Evolutionary conservation across 805 yeast species (phyloP).

Genomic region (Wickerhamiella cacticola): DNA sequence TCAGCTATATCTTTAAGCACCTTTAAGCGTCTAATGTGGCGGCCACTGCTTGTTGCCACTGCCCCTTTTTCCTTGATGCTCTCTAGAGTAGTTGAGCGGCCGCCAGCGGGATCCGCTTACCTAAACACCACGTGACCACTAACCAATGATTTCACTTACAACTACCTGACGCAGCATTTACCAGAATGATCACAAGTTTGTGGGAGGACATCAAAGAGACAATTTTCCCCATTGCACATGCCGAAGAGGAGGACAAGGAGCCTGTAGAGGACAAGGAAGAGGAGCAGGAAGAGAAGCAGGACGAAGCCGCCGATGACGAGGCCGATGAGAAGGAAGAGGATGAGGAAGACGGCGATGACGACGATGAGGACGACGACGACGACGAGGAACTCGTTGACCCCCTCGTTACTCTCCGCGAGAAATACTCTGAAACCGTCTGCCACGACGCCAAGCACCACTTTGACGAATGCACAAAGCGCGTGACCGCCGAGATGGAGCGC

Average conservation of each 20-base stretch:
- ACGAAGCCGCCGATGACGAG: conserved; percentile 15
- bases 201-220: conserved; percentile 69
- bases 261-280: conserved; percentile 7
- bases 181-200: conserved; percentile 27
- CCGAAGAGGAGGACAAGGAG: conserved; percentile 46
- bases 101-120: background rate
- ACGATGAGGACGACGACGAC: conserved; percentile 50
- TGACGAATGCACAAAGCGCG: conserved; percentile 92
- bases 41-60: too few species aligned
- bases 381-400: conserved; percentile 61
- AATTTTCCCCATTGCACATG: conserved; percentile 64
- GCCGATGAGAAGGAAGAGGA: conserved; percentile 24
- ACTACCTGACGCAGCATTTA: conserved; percentile 9
- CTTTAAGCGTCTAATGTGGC: too few species aligned
- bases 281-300: conserved; percentile 7
- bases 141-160: conserved; percentile 6
- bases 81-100: too few species aligned
- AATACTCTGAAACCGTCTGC: conserved; percentile 45
- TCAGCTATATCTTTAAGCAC: too few species aligned
- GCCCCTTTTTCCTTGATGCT: too few species aligned
- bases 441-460: conserved; percentile 73
- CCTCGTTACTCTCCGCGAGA: conserved; percentile 46
- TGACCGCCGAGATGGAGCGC: conserved; percentile 73
- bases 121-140: background rate
- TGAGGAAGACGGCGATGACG: conserved; percentile 42